These are phyloP conservation scores for Fraxinus nigra DNA, from an alignment of 305 asterid species.

Conservation along the genomic window DNA sequence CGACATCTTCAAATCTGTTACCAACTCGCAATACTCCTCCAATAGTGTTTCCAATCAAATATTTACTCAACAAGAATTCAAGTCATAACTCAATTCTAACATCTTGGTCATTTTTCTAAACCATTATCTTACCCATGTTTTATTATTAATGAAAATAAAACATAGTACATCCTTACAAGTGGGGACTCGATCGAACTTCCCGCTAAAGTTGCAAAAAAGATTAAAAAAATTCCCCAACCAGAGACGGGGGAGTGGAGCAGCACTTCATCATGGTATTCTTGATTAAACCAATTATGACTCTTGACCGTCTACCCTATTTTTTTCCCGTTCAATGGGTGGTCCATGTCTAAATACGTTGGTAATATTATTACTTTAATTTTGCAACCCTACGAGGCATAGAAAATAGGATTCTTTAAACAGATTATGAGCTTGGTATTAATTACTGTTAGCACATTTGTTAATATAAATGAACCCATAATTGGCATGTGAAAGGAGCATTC, in stretches of 20 bases:
- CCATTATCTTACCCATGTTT: too few relatives aligned
- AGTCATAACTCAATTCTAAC: too few relatives aligned
- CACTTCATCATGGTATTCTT: background rate
- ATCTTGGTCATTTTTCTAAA: too few relatives aligned
- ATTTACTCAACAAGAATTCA: too few relatives aligned
- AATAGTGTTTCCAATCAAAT: too few relatives aligned
- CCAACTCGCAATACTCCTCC: too few relatives aligned
- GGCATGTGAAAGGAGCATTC: constrained; percentile 47
- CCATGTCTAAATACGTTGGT: background rate
- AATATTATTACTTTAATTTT: background rate
- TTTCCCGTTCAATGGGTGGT: background rate
- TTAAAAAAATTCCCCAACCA: background rate
- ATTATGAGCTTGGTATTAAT: background rate
- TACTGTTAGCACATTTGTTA: background rate
- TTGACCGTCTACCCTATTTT: background rate
- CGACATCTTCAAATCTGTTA: too few relatives aligned
- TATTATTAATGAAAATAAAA: too few relatives aligned
- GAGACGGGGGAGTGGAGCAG: background rate
- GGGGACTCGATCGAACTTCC: background rate
- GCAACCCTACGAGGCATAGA: background rate
- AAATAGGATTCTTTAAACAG: background rate
- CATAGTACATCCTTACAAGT: background rate
- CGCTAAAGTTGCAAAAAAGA: background rate
- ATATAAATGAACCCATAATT: background rate
- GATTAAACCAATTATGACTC: background rate